A percentile compares a stretch with the other conserved stretches of the same genome.
These are phyloP conservation scores for Rhodotorula kratochvilovae DNA, from an alignment of 768 basidiomycete species.

Conservation along the genomic window DNA sequence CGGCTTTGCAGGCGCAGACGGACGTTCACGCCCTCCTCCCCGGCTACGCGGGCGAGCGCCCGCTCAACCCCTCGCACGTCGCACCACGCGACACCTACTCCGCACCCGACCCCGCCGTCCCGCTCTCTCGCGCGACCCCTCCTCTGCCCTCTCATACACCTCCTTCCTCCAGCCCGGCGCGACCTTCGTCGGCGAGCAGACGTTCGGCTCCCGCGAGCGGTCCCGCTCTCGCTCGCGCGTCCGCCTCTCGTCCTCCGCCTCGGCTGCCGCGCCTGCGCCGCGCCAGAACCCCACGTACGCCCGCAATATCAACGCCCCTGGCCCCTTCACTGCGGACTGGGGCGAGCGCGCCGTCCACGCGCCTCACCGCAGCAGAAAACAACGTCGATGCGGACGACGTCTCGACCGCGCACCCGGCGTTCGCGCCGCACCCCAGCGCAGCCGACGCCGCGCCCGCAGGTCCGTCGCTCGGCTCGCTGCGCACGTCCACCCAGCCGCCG, in stretches of 20 bases:
- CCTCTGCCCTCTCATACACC: constrained; percentile 21
- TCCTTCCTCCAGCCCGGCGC: constrained; percentile 35
- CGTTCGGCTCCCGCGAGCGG: constrained; percentile 1
- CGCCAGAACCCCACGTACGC: no score
- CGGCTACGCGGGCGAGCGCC: constrained; percentile 4
- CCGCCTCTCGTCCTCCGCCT: no score
- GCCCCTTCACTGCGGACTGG: no score
- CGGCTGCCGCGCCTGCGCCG: no score
- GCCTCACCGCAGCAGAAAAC: no score
- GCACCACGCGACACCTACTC: not conserved
- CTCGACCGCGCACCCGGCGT: constrained; percentile 8
- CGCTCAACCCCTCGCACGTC: constrained; percentile 16
- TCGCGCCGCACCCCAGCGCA: not conserved
- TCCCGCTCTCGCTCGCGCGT: not conserved
- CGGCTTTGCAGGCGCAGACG: not conserved
- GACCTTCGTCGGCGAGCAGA: constrained; percentile 32
- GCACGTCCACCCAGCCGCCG: not conserved
- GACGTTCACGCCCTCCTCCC: not conserved
- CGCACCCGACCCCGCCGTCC: not conserved
- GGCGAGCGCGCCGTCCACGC: no score
- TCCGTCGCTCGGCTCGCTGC: not conserved
- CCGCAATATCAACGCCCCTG: no score
- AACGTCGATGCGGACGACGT: no score
- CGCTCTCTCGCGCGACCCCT: constrained; percentile 1
- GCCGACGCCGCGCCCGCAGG: no score